Base-by-base conservation (phyloP, 768 basidiomycete species). In the Sporobolomyces pararoseus region DNA sequence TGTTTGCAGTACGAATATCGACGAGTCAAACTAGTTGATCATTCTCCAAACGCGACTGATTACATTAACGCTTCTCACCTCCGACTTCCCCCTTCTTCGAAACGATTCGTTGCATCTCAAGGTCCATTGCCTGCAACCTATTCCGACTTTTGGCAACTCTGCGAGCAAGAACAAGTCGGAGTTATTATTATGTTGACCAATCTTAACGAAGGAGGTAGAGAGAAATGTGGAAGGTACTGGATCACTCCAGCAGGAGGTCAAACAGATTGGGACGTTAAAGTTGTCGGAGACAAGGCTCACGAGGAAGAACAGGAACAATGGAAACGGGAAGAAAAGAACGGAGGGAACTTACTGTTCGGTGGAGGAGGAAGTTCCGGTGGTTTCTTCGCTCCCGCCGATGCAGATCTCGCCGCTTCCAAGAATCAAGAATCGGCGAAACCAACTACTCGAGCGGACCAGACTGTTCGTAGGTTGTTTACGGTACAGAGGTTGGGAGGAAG, bases 141-240 rank as follows among this genome's bases (percentile, higher is more conserved):
- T 78, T 82, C 83, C 7, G 94, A 98, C 78, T 98, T 98, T 77
- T 98, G 94, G 94, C 90, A 88, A 86, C 83, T 97, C 21, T 87
- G 89, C 62, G 95, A 92, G 89, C 91, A 97, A 77, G 93, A 97
- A 79, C 88, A 90, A 73, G 89, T 96, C 0, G 88, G 89, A 71
- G 90, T 96, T 58, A 91, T 98, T 73, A 89, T 96, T 70, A 98
- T 97, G 95, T 86, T 98, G 65, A 97, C 95, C 5, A 87, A 88
- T 66, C 90, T 95, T 77, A 83, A 89, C 65, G 95, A 98, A 78
- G 90, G 89, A 58, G 84, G 90, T 25, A 85, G 86, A 78, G 83
- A 92, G 76, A 97, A 98, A 79, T 96, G 95, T 78, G 90, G 91
- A 34, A 82, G 86, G 34, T 98, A 98, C 78, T 98, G 93, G 72